Base-by-base conservation (phyloP, 495 filamentous ascomycete genomes). In the Aspergillus indologenus region DNA sequence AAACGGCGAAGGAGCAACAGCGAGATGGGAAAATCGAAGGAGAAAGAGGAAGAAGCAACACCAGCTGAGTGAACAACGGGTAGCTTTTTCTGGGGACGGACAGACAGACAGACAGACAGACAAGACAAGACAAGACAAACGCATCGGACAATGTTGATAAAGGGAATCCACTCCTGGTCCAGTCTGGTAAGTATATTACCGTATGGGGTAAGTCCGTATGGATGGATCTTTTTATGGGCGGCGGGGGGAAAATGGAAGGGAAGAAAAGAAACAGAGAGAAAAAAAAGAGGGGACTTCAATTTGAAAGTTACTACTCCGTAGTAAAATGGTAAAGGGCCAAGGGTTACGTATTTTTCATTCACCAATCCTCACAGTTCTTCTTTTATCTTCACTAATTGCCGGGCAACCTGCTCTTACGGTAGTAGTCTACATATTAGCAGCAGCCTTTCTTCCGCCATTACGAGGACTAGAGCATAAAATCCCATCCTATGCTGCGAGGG, bases 1-100 rank as follows among this genome's bases (percentile, higher is more conserved):
- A 20, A 29, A 60, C 18, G 11, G 47, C 20, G 46, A 61, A 24
- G 53, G 59, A 61, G 70, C 68, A 67, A 64, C 60, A 45, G 54
- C 58, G 53, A 50, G 40, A 51, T 45, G 9, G 19, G 26, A 57
- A 53, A 29, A 54, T 17, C 21, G 26, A 58, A 52, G 48, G 53
- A 19, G n/a, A 23, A 60, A 55, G 26, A 54, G 52, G 24, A 58
- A 21, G 45, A 56, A 22, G 26, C 26, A 29, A 9, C 26, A 29
- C 4, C 26, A 29, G 26, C 26, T 4, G 26, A 29, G 26, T 9
- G 9, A 29, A 29, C 53, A 61, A 57, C 22, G 40, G 49, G 43
- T 43, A 54, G 15, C 43, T 43, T 44, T 43, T 54, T 43, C 11
- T 18, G 46, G 46, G 26, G 22, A 53, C 24, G n/a, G 5, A 44